Evolutionary conservation across 2,329 filamentous ascomycete species (phyloP).

Genomic region (Cercospora brassicicola): DNA sequence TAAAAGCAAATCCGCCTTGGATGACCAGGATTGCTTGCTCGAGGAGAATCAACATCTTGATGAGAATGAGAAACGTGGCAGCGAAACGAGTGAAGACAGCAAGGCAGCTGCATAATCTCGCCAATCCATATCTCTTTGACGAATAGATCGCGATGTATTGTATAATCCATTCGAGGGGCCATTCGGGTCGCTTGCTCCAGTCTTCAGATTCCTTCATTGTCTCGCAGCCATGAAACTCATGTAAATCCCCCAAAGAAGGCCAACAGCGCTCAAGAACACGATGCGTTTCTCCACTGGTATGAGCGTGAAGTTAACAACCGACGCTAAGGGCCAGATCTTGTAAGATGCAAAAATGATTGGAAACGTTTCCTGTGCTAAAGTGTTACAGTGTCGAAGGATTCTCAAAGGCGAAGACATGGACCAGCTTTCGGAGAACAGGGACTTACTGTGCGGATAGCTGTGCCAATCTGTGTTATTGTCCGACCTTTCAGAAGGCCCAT

Average conservation of each 20-base stretch:
- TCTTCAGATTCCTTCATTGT: neutral
- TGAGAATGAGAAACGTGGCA: slow-evolving; percentile 10
- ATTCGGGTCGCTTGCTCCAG: neutral
- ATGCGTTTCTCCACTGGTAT: slow-evolving; percentile 6
- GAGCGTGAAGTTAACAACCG: slow-evolving; percentile 5
- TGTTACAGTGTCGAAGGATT: slow-evolving; percentile 2
- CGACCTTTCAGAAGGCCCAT: slow-evolving; percentile 6
- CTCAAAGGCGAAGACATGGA: neutral
- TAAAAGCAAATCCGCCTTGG: slow-evolving; percentile 21
- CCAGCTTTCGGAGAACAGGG: neutral
- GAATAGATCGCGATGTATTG: neutral
- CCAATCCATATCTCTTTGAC: neutral
- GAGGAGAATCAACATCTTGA: slow-evolving; percentile 26
- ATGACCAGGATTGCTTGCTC: slow-evolving; percentile 19
- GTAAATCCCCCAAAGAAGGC: slow-evolving; percentile 4
- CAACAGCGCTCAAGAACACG: slow-evolving; percentile 3
- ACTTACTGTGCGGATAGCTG: slow-evolving; percentile 8
- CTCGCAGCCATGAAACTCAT: slow-evolving; percentile 3
- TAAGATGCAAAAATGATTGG: slow-evolving; percentile 10
- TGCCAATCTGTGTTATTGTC: neutral
- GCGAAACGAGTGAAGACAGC: neutral
- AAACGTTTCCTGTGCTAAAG: slow-evolving; percentile 4
- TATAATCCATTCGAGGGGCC: neutral
- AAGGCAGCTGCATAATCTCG: neutral
- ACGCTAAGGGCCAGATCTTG: slow-evolving; percentile 8